Evolutionary conservation across 129 eudicot species (phyloP).

Genomic region (carrot (Daucus carota)): DNA sequence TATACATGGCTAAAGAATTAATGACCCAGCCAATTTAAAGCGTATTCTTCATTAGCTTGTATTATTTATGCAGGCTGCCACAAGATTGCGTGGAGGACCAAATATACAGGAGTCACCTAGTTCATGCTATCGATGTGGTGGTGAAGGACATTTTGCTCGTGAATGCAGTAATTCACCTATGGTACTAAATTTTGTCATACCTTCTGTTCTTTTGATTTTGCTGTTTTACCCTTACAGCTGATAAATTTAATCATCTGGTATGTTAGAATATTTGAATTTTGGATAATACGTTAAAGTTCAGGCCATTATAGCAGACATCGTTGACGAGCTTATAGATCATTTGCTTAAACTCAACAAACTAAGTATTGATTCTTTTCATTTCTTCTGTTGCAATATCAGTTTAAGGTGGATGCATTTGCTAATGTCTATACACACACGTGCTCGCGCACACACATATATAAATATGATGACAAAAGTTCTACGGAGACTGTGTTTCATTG

Average conservation of each 20-base stretch:
- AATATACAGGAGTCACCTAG: conserved; percentile 33
- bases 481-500: no score
- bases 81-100: conserved; percentile 38
- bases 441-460: no score
- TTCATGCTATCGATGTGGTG: conserved; percentile 74
- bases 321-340: background rate
- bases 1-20: background rate
- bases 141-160: conserved; percentile 77
- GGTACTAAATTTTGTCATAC: background rate
- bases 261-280: background rate
- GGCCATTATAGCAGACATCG: background rate
- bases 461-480: no score
- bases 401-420: background rate
- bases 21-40: background rate
- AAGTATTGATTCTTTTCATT: background rate
- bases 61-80: conserved; percentile 44
- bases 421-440: background rate
- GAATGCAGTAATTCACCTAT: conserved; percentile 39
- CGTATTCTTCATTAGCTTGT: background rate
- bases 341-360: background rate
- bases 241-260: background rate
- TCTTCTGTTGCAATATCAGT: background rate
- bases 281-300: background rate
- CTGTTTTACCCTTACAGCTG: background rate
- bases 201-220: background rate